Conservation (phyloP, 2,329 filamentous ascomycete genomes). For the Sclerotinia borealis region DNA sequence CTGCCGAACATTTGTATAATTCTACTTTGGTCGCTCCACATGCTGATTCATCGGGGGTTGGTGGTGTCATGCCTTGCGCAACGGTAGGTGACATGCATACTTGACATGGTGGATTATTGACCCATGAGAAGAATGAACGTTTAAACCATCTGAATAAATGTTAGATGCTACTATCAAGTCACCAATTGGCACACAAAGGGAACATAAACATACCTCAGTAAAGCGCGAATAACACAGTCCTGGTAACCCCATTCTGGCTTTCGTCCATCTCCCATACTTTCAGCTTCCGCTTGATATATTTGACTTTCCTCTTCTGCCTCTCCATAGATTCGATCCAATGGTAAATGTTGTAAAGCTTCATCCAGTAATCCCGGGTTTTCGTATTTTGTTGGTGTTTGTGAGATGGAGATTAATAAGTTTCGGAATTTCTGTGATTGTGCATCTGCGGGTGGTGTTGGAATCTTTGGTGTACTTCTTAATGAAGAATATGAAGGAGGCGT, state of each 20-base stretch:
- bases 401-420: constrained; percentile 78
- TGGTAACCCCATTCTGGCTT: constrained; percentile 94
- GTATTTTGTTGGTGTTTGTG: constrained; percentile 84
- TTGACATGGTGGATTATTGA: constrained; percentile 87
- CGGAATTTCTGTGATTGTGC: constrained; percentile 66
- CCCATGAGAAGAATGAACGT: constrained; percentile 89
- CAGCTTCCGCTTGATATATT: constrained; percentile 78
- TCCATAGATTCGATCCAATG: constrained; percentile 83
- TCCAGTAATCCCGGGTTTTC: constrained; percentile 94
- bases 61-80: constrained; percentile 74
- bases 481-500: constrained; percentile 56
- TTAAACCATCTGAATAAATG: constrained; percentile 79
- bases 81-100: constrained; percentile 78
- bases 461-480: constrained; percentile 57
- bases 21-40: constrained; percentile 84
- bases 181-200: constrained; percentile 16
- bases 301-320: constrained; percentile 93
- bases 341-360: constrained; percentile 80
- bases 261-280: constrained; percentile 73
- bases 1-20: constrained; percentile 77
- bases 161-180: constrained; percentile 17
- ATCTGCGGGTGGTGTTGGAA: constrained; percentile 72
- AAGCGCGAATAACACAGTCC: constrained; percentile 86
- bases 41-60: constrained; percentile 82
- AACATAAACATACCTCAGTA: constrained; percentile 61